These are phyloP conservation scores for Thoreauomyces humboldtii DNA, from an alignment of 192 early-diverging fungal species.

Conservation along the genomic window DNA sequence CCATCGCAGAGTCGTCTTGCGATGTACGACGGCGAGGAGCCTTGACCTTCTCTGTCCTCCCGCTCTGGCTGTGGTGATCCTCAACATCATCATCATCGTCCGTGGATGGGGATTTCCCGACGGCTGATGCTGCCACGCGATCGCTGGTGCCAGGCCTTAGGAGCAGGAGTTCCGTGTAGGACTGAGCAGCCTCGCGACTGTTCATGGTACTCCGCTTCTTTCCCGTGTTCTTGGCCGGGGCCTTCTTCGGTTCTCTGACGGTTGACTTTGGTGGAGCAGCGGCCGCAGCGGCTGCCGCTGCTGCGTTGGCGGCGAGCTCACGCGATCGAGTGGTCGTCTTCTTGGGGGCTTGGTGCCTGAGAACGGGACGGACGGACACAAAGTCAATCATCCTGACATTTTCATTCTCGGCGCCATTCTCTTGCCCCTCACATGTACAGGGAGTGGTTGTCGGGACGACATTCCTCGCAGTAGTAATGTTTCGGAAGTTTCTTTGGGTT, in stretches of 20 bases:
- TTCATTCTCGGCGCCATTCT: too few relatives aligned
- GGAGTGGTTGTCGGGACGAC: slow-evolving; percentile 58
- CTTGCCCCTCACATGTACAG: slow-evolving; percentile 7
- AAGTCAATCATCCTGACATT: too few relatives aligned
- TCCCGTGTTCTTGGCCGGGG: not conserved
- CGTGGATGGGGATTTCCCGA: too few relatives aligned
- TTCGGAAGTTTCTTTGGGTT: slow-evolving; percentile 75
- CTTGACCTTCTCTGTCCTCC: too few relatives aligned
- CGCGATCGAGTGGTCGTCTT: not conserved
- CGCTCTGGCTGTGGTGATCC: too few relatives aligned
- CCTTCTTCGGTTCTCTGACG: slow-evolving; percentile 9
- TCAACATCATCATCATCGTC: too few relatives aligned
- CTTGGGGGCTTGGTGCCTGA: slow-evolving; percentile 14
- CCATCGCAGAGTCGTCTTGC: slow-evolving; percentile 7
- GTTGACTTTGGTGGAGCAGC: not conserved
- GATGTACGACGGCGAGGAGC: too few relatives aligned
- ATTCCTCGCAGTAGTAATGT: slow-evolving; percentile 91
- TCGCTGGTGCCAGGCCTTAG: slow-evolving; percentile 7
- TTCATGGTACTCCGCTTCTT: slow-evolving; percentile 47
- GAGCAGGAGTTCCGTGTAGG: slow-evolving; percentile 28
- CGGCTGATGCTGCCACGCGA: not conserved
- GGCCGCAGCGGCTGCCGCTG: too few relatives aligned
- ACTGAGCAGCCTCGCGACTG: slow-evolving; percentile 35
- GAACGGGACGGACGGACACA: not conserved
- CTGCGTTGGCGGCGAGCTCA: not conserved